Base-by-base conservation (phyloP, 495 filamentous ascomycete species). In the Podospora bellae-mahoneyi region DNA sequence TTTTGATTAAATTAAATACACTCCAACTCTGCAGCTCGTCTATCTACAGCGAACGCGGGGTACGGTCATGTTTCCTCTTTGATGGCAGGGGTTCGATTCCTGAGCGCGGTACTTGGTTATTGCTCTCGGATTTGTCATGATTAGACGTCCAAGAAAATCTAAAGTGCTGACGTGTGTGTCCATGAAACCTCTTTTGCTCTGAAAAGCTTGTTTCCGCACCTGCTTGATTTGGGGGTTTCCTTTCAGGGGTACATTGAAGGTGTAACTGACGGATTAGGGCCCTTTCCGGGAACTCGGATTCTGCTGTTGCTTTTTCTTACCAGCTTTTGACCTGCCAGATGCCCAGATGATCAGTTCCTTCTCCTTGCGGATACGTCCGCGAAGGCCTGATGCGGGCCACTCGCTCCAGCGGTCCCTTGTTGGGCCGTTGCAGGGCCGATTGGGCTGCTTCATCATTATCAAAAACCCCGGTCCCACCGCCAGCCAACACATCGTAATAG, bases 361-460 rank as follows among this genome's bases (percentile, higher is more conserved):
- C 74, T 15, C 74, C 73, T 72, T 84, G 80, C 44, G 85, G 74
- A 78, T 93, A 89, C 15, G 90, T 89, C 61, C 86, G 80, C 70
- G 84, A 80, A 5, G 91, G 89, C 72, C 86, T 81, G 81, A 87
- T 91, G 73, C 88, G 85, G 4, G 78, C 82, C 23, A 90, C 80
- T 67, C 88, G 79, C 67, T 83, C 80, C 66, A 92, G 78, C 0
- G 79, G 80, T 39, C 74, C 75, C 54, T 81, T 71, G 60, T 76
- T 82, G 16, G 77, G 73, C 19, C 13, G 54, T 64, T 55, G 30
- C 9, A 34, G 60, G 15, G 39, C 68, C 54, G 32, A 16, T 39
- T 55, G 20, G 19, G 32, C 66, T 28, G 13, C 32, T n/a, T 59
- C 60, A 19, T 80, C 76, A 23, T 74, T 78, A 75, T 91, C 89